phyloP scores from a whole-genome alignment of 257 asterid species.

The Penstemon barbatus region DNA sequence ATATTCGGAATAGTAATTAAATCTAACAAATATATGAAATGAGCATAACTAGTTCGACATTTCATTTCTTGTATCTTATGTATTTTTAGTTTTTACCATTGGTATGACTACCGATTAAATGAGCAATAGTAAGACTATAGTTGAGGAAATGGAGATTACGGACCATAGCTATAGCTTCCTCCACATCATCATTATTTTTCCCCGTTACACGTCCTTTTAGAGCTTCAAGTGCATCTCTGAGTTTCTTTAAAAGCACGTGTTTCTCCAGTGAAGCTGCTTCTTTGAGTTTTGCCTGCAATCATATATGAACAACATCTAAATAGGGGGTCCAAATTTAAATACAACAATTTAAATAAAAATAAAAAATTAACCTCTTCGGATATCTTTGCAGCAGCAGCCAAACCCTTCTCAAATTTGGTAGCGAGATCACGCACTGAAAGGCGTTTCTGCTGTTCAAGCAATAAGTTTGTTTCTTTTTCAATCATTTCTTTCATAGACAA shows the following conservation, averaged over 20 bases:
- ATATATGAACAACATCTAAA: constrained; percentile 16
- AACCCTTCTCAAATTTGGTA: constrained; percentile 90
- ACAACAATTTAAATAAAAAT: not conserved
- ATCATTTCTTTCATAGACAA: constrained; percentile 73
- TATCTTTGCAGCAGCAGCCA: constrained; percentile 91
- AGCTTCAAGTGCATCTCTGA: constrained; percentile 88
- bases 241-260: constrained; percentile 90
- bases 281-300: constrained; percentile 75
- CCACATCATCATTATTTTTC: constrained; percentile 80
- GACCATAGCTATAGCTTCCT: constrained; percentile 90
- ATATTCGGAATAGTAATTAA: too few relatives aligned
- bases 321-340: not conserved
- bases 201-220: constrained; percentile 81
- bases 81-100: not conserved
- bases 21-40: too few relatives aligned
- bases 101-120: not conserved
- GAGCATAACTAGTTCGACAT: not conserved
- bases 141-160: constrained; percentile 28
- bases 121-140: not conserved
- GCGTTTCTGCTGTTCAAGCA: constrained; percentile 82
- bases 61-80: not conserved
- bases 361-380: constrained; percentile 64
- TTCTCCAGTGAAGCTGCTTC: constrained; percentile 95
- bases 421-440: constrained; percentile 98
- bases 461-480: constrained; percentile 73